Conservation (phyloP, 345 rosid species). For the Nasturtium officinale region DNA sequence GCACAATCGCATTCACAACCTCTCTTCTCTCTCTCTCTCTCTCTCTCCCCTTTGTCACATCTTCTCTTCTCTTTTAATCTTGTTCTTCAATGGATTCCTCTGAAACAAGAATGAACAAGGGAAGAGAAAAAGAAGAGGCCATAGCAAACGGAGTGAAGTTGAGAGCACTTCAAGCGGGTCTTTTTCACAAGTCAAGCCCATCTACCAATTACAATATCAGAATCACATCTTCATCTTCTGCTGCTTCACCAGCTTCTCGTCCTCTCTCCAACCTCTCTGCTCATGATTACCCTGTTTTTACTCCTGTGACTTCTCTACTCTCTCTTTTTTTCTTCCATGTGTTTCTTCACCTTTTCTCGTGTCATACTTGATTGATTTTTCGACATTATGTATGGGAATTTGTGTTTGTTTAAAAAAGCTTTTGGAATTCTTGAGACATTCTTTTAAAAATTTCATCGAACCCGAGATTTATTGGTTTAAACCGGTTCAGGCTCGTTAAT, state of each 20-base stretch:
- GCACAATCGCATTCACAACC: constrained; percentile 34
- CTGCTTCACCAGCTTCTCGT: constrained; percentile 65
- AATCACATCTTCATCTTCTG: constrained; percentile 47
- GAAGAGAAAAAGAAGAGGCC: constrained; percentile 72
- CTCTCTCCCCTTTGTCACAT: constrained; percentile 28
- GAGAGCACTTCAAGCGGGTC: constrained; percentile 82
- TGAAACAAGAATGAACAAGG: constrained; percentile 38
- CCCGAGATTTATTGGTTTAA: constrained; percentile 30
- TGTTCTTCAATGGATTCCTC: constrained; percentile 63
- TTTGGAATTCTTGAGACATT: neutral
- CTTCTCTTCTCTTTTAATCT: neutral
- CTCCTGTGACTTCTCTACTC: constrained; percentile 68
- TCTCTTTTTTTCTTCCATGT: neutral
- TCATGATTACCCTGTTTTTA: constrained; percentile 93
- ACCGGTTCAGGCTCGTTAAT: constrained; percentile 28
- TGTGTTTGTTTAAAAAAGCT: constrained; percentile 16
- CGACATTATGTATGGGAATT: constrained; percentile 34
- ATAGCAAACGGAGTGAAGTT: constrained; percentile 86
- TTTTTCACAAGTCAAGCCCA: constrained; percentile 69
- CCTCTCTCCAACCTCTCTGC: constrained; percentile 68
- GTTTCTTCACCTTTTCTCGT: constrained; percentile 17
- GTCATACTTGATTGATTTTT: constrained; percentile 2
- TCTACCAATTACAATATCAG: constrained; percentile 46
- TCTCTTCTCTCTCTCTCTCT: constrained; percentile 12
- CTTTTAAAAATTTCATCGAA: neutral